phyloP scores from a whole-genome alignment of 305 asterid genomes.

The Rubia occidens region DNA sequence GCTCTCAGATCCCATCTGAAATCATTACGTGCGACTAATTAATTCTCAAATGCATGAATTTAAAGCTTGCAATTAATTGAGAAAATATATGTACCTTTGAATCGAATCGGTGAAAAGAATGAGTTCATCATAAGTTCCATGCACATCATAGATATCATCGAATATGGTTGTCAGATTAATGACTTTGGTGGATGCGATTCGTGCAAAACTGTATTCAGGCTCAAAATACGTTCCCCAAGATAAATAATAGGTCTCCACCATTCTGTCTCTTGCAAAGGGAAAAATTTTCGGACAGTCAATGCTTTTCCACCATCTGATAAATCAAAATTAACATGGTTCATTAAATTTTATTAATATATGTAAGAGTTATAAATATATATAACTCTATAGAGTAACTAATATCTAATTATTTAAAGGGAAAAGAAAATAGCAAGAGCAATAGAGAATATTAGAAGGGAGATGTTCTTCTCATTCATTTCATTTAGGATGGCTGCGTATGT shows the following conservation, averaged over 20 bases:
- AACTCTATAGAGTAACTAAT: too few relatives aligned
- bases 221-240: slow-evolving; percentile 18
- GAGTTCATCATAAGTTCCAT: slow-evolving; percentile 31
- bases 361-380: too few relatives aligned
- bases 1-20: slow-evolving; percentile 23
- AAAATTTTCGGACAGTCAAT: slow-evolving; percentile 23
- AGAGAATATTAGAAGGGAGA: too few relatives aligned
- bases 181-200: slow-evolving; percentile 21
- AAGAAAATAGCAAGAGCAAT: too few relatives aligned
- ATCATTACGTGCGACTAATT: too few relatives aligned
- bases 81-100: slow-evolving; percentile 22
- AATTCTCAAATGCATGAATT: background rate
- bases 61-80: background rate
- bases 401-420: too few relatives aligned
- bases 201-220: slow-evolving; percentile 18
- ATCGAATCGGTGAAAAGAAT: slow-evolving; percentile 24
- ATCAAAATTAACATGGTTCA: too few relatives aligned
- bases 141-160: slow-evolving; percentile 29
- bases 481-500: too few relatives aligned
- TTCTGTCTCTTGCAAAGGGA: slow-evolving; percentile 36
- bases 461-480: too few relatives aligned
- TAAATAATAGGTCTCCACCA: slow-evolving; percentile 30
- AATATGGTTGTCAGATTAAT: slow-evolving; percentile 1
- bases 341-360: background rate
- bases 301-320: slow-evolving; percentile 6